phyloP scores from a whole-genome alignment of 495 filamentous ascomycete genomes.

The Aspergillus diversus region DNA sequence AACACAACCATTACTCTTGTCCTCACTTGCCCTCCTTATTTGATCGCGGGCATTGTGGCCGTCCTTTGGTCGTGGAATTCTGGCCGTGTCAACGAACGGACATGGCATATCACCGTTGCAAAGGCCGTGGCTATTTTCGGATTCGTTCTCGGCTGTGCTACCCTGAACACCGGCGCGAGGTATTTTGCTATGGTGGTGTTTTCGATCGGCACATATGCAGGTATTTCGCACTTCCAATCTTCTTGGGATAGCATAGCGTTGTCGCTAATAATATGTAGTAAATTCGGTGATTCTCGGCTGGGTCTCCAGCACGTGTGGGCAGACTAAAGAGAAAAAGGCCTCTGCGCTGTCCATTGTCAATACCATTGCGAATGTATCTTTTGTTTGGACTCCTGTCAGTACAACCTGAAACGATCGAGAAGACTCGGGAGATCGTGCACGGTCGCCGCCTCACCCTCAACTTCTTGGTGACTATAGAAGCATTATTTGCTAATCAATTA shows the following conservation, averaged over 20 bases:
- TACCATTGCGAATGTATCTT: conserved; percentile 55
- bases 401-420: background rate
- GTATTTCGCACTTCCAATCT: background rate
- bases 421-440: too few species aligned
- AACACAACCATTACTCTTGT: conserved; percentile 55
- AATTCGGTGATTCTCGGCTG: conserved; percentile 30
- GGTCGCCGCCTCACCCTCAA: too few species aligned
- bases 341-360: conserved; percentile 58
- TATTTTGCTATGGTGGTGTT: conserved; percentile 29
- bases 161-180: conserved; percentile 25
- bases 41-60: conserved; percentile 48
- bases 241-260: background rate
- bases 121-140: conserved; percentile 48
- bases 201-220: conserved; percentile 27
- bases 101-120: conserved; percentile 48
- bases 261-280: conserved; percentile 3
- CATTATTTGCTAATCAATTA: too few species aligned
- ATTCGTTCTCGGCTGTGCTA: conserved; percentile 42
- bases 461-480: too few species aligned
- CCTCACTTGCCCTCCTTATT: conserved; percentile 56
- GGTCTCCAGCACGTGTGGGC: conserved; percentile 29
- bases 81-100: conserved; percentile 52
- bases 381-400: conserved; percentile 53
- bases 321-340: conserved; percentile 46
- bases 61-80: conserved; percentile 48